Evolutionary conservation across 2,329 filamentous ascomycete species (phyloP), one percentile per base, ranked within the genome.

Genomic region (Claviceps arundinis): DNA sequence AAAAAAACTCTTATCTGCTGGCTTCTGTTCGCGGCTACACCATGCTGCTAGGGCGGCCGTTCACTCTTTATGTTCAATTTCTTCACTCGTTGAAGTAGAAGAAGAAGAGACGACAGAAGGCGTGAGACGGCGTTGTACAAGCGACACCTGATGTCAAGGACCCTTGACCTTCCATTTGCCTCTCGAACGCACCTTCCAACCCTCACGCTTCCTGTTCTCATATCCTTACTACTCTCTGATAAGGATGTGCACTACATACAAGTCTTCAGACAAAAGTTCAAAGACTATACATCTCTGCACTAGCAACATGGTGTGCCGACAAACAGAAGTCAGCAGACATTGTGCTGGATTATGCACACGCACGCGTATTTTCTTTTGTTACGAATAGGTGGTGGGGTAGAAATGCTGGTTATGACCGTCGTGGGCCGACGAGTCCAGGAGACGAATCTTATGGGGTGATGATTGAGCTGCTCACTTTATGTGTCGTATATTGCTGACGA

Each of bases 321-420:
- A 50, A 51, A 54, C 56, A 50, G 48, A 56, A 56, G 52, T 51
- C 38, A 47, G 55, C 48, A 53, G 48, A 55, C 55, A 56, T 58
- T 58, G 55, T 55, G 55, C 57, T 58, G 56, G 54, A 60, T 61
- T 53, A 58, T 49, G 49, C 56, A 55, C 55, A 54, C 54, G 56
- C 54, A 54, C 57, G 57, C 56, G 58, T 47, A 50, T 55, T 26
- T 44, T 41, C 40, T 19, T 41, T 19, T n/a, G 30, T 46, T 34
- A 34, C n/a, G 44, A 46, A 46, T 19, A 34, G n/a, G 16, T 37
- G 22, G 26, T 26, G 19, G 37, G 14, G 4, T 14, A 8, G 4
- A 3, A 19, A 24, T n/a, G 19, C 22, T 38, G 22, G 8, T 2
- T 4, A 16, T 26, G 37, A 38, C 38, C 13, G 43, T 30, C 14